Base-by-base conservation (phyloP, 78 protist genomes). In the Mastigamoeba balamuthi region DNA sequence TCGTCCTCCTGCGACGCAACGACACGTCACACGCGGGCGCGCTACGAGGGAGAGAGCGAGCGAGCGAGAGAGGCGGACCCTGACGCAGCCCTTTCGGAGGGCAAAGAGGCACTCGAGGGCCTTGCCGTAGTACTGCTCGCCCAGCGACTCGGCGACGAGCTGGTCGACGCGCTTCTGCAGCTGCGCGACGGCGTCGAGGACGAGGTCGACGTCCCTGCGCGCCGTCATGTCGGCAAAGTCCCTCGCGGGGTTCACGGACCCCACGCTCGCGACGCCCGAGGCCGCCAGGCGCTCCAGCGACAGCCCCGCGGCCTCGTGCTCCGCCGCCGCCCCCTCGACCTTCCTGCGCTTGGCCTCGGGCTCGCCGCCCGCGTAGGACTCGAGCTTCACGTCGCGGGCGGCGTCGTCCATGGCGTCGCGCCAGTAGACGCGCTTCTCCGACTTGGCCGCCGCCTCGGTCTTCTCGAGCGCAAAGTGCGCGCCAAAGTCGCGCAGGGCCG, bases 141-240 rank as follows among this genome's bases (percentile, higher is more conserved):
- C 67, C 5, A 85, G 52, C 36, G 85, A 80, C 37, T 85, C 90
- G 4, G 48, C 65, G 4, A 85, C 90, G 74, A 78, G 74, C 28
- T 80, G 84, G 9, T 64, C 28, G 36, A 85, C 75, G 27, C 90
- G 35, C 25, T 36, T 35, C 33, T 75, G 72, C 90, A 85, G 74
- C 10, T 76, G 67, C 2, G 72, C n/a, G 7, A 85, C 70, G 2
- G 90, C 90, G 38, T 74, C 65, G 72, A 48, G 28, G 4, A 85
- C 85, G 0, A 85, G 35, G 64, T 85, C 90, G 10, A 77, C 74
- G 63, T 85, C 90, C 28, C 90, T 76, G n/a, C 90, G 5, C 43
- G 66, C 71, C 64, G 75, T 27, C 90, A 85, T 85, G 64, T 78
- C 86, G 33, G 64, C 65, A 42, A 85, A 85, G 78, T 85, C 82